Evolutionary conservation across 1,284 basidiomycete species (phyloP).

Genomic region (Ceratobasidium sp.): DNA sequence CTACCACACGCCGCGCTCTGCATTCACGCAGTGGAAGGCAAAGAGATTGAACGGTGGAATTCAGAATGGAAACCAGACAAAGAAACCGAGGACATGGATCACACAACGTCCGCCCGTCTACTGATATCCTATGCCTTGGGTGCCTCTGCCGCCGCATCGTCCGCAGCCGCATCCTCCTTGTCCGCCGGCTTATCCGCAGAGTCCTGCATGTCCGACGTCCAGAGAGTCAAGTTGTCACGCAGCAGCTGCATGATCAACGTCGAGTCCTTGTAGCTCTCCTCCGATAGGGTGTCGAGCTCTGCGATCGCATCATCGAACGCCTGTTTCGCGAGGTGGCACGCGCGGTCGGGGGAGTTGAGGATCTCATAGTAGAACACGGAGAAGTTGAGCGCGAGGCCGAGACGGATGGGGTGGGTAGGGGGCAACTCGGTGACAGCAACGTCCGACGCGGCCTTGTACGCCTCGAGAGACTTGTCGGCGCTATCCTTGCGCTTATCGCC

Average conservation of each 20-base stretch:
- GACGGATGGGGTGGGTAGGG: slow-evolving; percentile 98
- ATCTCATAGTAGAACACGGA: slow-evolving; percentile 99
- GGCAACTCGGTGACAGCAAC: slow-evolving; percentile 98
- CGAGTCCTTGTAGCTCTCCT: slow-evolving; percentile 99
- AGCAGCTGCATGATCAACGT: slow-evolving; percentile 99
- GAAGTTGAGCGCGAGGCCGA: slow-evolving; percentile 99
- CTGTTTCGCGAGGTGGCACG: slow-evolving; percentile 99
- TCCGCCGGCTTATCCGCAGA: slow-evolving; percentile 56
- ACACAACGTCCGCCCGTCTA: too few species aligned
- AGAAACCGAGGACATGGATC: not conserved
- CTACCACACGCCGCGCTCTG: slow-evolving; percentile 41
- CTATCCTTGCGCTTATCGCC: slow-evolving; percentile 99
- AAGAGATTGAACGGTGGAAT: slow-evolving; percentile 31
- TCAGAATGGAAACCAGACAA: not conserved
- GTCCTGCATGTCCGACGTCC: slow-evolving; percentile 98
- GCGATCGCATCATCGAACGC: slow-evolving; percentile 99
- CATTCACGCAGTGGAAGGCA: slow-evolving; percentile 41
- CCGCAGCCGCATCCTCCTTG: slow-evolving; percentile 12
- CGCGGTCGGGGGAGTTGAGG: slow-evolving; percentile 98
- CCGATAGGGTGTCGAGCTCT: slow-evolving; percentile 98
- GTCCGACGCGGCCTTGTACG: slow-evolving; percentile 99
- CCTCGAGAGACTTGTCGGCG: slow-evolving; percentile 98
- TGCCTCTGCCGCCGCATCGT: slow-evolving; percentile 4
- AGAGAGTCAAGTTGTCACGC: slow-evolving; percentile 97
- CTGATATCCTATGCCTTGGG: slow-evolving; percentile 21